Evolutionary conservation across 1,284 basidiomycete species (phyloP), one percentile per base, ranked within the genome.

Genomic region (Fomitiporia mediterranea): DNA sequence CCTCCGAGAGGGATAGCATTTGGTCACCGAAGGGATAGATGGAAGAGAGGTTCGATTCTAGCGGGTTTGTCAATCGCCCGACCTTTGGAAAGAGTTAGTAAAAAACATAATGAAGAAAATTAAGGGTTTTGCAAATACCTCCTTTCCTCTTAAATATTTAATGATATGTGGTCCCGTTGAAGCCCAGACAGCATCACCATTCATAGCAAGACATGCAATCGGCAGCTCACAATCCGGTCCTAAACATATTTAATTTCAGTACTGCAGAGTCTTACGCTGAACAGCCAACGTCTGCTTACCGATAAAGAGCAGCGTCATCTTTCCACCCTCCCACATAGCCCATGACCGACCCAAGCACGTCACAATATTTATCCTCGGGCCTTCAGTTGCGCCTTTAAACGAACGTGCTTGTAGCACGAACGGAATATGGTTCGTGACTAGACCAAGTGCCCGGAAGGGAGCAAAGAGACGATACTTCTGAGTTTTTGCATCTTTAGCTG

Each of bases 271-370:
- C 40, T 8, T 15, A 32, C 15, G 15, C 19, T 39, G 9, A 56
- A 34, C 58, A 28, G 53, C 51, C n/a, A n/a, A 49, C 48, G 57
- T 57, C 62, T 25, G 40, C 91, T 73, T 69, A 89, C 95, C 94
- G 58, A 97, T 93, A 68, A 99, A 98, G 46, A 98, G 77, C 47
- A 99, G 73, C 15, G 81, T 82, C 90, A 99, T 94, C 71, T 88
- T 91, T 32, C 86, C 90, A 11, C 93, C 94, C 66, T 98, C 94
- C 96, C 96, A 99, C 71, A 98, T 78, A 19, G 93, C 90, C 96
- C 96, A 99, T 63, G 90, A 86, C 60, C 79, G 83, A 13, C 96
- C 96, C 4, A 98, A 71, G 64, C 91, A 95, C 11, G 94, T 97
- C 40, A 98, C 73, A 48, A 99, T 76, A 63, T 93, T 86, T 57